Base-by-base conservation (phyloP, 2,329 filamentous ascomycete genomes). In the Fusarium nisikadoi region DNA sequence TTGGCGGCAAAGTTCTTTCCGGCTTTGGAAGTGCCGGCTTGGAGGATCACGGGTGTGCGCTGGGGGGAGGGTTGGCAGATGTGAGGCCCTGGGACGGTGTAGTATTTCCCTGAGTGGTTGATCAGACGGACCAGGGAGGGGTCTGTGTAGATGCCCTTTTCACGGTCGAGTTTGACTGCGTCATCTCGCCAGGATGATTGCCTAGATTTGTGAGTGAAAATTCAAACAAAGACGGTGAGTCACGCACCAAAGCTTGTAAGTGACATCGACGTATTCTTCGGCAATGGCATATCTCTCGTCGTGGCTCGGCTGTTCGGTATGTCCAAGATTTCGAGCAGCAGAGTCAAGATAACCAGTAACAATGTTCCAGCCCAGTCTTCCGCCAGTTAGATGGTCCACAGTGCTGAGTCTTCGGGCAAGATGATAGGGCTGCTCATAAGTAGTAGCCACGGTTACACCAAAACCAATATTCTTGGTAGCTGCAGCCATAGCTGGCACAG, bases 261-360 rank as follows among this genome's bases (percentile, higher is more conserved):
- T 86, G 23, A 91, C 89, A 68, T 86, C 82, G 76, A 90, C 82
- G 78, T 90, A 93, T 80, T 90, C 92, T 74, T 90, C 90, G 9
- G 86, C 91, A 33, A 88, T 86, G 11, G 83, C 84, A 74, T 93
- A 93, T 61, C 90, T 85, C 71, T 90, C 89, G 71, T 93, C 91
- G 74, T 93, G 92, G 81, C 83, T 72, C 6, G 75, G 84, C 73
- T 92, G 90, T 25, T 89, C 84, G 16, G 84, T 82, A 39, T 86
- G 85, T 3, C 90, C 89, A 50, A 93, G 81, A 75, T 93, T 93
- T 12, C 86, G 86, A 0, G 91, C 91, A 1, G 91, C 92, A 4
- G 88, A 91, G 76, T 93, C 90, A 1, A 93, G 85, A 76, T 93
- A 93, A 52, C 90, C 89, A 0, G 91, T 93, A 0, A 93, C 91